Evolutionary conservation across 345 rosid species (phyloP).

Genomic region (Citrus cavaleriei): DNA sequence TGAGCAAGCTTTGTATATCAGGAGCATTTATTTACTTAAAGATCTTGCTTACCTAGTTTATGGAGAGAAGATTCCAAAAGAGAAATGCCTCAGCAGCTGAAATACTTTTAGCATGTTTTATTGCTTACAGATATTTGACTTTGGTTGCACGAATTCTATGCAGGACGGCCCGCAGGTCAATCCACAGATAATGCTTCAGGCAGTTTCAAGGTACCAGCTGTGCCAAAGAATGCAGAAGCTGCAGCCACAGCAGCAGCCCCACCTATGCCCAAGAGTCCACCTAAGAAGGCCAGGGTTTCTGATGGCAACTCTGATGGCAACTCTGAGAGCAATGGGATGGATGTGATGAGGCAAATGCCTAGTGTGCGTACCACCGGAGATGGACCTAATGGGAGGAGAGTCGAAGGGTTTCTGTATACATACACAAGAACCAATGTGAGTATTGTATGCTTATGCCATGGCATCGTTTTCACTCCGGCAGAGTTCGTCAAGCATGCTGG

Average conservation of each 20-base stretch:
- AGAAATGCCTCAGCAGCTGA: not conserved
- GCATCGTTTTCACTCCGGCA: conserved; percentile 39
- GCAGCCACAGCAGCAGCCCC: not conserved
- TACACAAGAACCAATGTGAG: conserved; percentile 31
- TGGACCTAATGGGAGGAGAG: conserved; percentile 39
- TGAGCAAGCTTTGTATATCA: not conserved
- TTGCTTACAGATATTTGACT: not conserved
- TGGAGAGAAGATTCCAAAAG: not conserved
- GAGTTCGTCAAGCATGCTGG: conserved; percentile 53
- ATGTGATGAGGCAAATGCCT: conserved; percentile 47
- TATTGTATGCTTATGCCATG: conserved; percentile 60
- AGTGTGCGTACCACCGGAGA: conserved; percentile 45
- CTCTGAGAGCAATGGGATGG: conserved; percentile 10
- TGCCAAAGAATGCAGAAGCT: not conserved
- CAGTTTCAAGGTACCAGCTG: not conserved
- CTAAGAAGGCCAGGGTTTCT: conserved; percentile 17
- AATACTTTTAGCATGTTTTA: not conserved
- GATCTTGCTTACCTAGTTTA: not conserved
- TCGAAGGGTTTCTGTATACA: conserved; percentile 48
- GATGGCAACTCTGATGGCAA: not conserved
- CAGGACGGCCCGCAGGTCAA: not conserved
- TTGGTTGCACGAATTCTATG: not conserved
- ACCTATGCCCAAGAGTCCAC: not conserved
- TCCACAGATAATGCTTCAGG: not conserved
- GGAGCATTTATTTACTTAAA: not conserved